phyloP scores from a whole-genome alignment of 2,329 filamentous ascomycete species.

The Macroventuria anomochaeta region DNA sequence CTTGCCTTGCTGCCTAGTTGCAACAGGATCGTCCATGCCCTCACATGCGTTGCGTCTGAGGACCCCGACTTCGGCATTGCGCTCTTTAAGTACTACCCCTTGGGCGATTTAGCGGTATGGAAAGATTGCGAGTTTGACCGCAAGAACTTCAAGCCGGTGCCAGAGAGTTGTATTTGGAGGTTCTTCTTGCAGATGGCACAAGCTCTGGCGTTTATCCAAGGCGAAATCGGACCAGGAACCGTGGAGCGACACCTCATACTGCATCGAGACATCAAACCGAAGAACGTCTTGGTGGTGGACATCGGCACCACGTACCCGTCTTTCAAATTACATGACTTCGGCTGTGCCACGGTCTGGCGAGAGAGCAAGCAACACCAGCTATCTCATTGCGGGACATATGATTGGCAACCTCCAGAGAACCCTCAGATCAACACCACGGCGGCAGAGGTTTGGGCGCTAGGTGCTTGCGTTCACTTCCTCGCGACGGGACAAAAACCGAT shows the following conservation, averaged over 20 bases:
- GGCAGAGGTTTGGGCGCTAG: constrained; percentile 44
- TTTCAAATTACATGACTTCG: constrained; percentile 40
- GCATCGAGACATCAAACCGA: constrained; percentile 39
- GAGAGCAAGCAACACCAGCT: not conserved
- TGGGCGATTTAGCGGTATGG: constrained; percentile 34
- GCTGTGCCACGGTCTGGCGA: constrained; percentile 14
- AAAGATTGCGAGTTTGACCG: constrained; percentile 21
- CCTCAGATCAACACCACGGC: constrained; percentile 33
- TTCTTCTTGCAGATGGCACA: constrained; percentile 39
- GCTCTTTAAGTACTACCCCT: constrained; percentile 29
- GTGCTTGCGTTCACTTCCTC: constrained; percentile 40
- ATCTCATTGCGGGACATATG: constrained; percentile 26
- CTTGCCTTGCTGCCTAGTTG: constrained; percentile 24
- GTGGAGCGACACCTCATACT: constrained; percentile 15
- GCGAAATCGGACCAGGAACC: constrained; percentile 13
- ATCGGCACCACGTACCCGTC: constrained; percentile 34
- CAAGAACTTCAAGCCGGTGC: constrained; percentile 26
- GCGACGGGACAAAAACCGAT: constrained; percentile 30
- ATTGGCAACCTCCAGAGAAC: constrained; percentile 42
- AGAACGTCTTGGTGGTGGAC: constrained; percentile 34
- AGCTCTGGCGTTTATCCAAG: constrained; percentile 37
- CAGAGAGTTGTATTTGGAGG: constrained; percentile 38
- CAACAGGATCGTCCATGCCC: constrained; percentile 29
- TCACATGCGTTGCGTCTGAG: constrained; percentile 13
- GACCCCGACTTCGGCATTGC: constrained; percentile 17